These are phyloP conservation scores for Lepidium africanum DNA, from an alignment of 345 rosid genomes.

Conservation along the genomic window DNA sequence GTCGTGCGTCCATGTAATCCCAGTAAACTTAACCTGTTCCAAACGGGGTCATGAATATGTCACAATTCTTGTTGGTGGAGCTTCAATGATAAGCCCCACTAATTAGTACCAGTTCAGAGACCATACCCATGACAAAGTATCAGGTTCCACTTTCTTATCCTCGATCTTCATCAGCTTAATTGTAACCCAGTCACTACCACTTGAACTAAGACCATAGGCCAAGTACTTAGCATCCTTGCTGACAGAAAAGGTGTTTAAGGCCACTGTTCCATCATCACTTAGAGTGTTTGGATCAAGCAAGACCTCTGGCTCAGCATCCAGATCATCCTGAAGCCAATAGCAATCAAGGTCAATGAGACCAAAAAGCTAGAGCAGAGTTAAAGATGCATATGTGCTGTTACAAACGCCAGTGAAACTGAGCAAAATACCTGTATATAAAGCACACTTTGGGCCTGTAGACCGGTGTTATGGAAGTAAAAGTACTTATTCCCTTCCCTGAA, in stretches of 20 bases:
- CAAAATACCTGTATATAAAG: slow-evolving; percentile 58
- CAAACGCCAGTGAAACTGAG: neutral
- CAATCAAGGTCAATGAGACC: neutral
- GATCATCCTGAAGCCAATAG: slow-evolving; percentile 45
- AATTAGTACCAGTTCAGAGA: neutral
- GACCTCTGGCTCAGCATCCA: slow-evolving; percentile 65
- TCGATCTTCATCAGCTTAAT: slow-evolving; percentile 59
- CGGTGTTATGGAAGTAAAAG: slow-evolving; percentile 81
- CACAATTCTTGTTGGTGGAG: neutral
- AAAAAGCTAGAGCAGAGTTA: neutral
- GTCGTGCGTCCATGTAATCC: slow-evolving; percentile 83
- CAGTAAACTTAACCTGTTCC: slow-evolving; percentile 65
- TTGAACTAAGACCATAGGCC: slow-evolving; percentile 79
- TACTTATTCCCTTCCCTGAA: slow-evolving; percentile 60
- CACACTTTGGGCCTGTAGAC: slow-evolving; percentile 78
- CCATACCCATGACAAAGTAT: slow-evolving; percentile 81
- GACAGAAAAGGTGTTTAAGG: slow-evolving; percentile 46
- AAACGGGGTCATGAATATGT: neutral
- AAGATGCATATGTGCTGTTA: neutral
- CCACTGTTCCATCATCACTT: slow-evolving; percentile 80
- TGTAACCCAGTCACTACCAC: slow-evolving; percentile 94
- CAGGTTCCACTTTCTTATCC: slow-evolving; percentile 64
- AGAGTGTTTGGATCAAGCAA: slow-evolving; percentile 88
- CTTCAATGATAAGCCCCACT: neutral
- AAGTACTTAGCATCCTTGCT: slow-evolving; percentile 78